These are phyloP conservation scores for Boletus subparvulus DNA, from an alignment of 768 basidiomycete genomes.

Conservation along the genomic window DNA sequence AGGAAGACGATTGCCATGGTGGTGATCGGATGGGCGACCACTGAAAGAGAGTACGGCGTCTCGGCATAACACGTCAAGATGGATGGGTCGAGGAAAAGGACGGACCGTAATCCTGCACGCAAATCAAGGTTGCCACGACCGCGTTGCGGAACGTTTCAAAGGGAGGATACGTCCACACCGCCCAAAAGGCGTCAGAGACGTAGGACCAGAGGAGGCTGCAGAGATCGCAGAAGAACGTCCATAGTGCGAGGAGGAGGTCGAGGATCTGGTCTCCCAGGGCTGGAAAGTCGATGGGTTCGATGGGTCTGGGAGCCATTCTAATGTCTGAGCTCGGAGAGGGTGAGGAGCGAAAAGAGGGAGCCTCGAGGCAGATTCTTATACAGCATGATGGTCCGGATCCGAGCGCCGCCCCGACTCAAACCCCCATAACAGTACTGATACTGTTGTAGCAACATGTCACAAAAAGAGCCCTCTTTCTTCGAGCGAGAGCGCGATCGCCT, in stretches of 20 bases:
- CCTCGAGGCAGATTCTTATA: too few species aligned
- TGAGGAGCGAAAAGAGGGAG: too few species aligned
- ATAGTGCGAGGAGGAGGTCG: slow-evolving; percentile 10
- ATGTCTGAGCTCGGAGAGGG: too few species aligned
- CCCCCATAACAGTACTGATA: too few species aligned
- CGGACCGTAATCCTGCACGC: slow-evolving; percentile 15
- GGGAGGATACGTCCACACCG: slow-evolving; percentile 22
- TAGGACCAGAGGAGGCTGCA: slow-evolving; percentile 8
- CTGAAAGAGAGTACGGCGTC: too few species aligned
- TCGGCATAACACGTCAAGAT: too few species aligned
- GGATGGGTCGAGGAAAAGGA: not conserved
- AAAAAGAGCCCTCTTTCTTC: slow-evolving; percentile 59
- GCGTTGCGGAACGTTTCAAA: slow-evolving; percentile 23
- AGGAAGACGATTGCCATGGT: too few species aligned
- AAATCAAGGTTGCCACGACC: slow-evolving; percentile 8
- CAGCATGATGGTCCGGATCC: too few species aligned
- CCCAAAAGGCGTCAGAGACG: slow-evolving; percentile 6
- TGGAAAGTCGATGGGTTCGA: slow-evolving; percentile 16
- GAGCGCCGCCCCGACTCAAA: too few species aligned
- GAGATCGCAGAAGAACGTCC: slow-evolving; percentile 1
- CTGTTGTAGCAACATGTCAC: slow-evolving; percentile 19
- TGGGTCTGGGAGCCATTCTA: too few species aligned
- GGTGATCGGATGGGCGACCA: too few species aligned
- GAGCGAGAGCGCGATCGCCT: slow-evolving; percentile 78
- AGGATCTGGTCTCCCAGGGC: slow-evolving; percentile 16